phyloP scores from a whole-genome alignment of 2,329 filamentous ascomycete genomes.

The Rhynchosporium secalis region DNA sequence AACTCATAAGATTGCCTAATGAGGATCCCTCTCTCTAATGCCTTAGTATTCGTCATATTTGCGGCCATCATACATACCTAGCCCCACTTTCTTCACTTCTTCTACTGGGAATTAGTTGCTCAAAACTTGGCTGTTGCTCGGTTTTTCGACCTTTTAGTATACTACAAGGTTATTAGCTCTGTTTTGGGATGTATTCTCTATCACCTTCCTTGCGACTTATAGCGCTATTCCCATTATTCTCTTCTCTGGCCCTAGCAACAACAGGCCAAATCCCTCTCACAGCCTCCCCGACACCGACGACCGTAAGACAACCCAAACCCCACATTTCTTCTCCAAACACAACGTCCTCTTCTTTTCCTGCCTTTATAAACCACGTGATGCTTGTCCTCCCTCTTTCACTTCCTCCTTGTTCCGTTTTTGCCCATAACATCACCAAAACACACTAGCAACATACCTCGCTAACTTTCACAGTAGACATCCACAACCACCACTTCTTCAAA shows the following conservation, averaged over 20 bases:
- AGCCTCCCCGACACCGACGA: neutral
- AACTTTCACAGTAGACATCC: neutral
- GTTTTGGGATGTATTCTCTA: neutral
- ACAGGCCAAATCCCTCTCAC: slow-evolving; percentile 7
- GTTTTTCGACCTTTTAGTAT: neutral
- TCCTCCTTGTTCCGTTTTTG: no score
- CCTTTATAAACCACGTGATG: neutral
- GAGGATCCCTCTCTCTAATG: neutral
- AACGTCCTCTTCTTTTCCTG: neutral
- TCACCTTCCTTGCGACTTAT: no score
- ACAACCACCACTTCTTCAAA: neutral
- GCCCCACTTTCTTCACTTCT: neutral
- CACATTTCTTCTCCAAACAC: slow-evolving; percentile 3
- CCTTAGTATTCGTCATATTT: neutral
- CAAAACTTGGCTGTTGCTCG: neutral
- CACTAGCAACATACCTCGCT: neutral
- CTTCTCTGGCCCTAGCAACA: neutral
- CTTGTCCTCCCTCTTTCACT: neutral
- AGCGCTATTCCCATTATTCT: neutral
- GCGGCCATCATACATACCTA: neutral
- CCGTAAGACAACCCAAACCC: neutral
- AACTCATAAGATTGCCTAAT: neutral
- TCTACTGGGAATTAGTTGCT: neutral
- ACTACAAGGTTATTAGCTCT: neutral
- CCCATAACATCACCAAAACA: neutral